Percentiles rank a stretch among this genome's conserved stretches.
These are phyloP conservation scores for Yamadazyma laniorum DNA, from an alignment of 805 yeast genomes.

Conservation along the genomic window DNA sequence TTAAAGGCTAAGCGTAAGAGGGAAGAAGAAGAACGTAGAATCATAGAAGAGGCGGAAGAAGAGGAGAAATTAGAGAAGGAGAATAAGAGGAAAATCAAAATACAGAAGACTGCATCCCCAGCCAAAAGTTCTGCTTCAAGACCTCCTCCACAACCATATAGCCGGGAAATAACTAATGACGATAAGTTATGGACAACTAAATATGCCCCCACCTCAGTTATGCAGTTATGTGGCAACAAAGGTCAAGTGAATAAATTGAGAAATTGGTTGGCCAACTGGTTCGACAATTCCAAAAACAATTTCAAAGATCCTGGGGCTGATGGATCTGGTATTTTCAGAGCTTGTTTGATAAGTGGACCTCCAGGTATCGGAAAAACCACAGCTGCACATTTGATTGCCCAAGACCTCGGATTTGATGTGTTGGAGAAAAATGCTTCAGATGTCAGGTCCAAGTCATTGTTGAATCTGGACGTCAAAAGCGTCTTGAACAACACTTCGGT, in stretches of 20 bases:
- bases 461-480: slow-evolving; percentile 66
- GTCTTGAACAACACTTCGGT: slow-evolving; percentile 81
- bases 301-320: slow-evolving; percentile 60
- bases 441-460: slow-evolving; percentile 77
- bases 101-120: not conserved
- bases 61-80: slow-evolving; percentile 31
- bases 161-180: slow-evolving; percentile 43
- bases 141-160: slow-evolving; percentile 18
- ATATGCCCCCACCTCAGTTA: slow-evolving; percentile 77
- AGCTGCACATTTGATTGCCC: slow-evolving; percentile 74
- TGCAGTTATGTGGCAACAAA: slow-evolving; percentile 90
- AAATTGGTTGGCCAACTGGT: slow-evolving; percentile 81
- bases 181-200: slow-evolving; percentile 89
- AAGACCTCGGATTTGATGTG: slow-evolving; percentile 66
- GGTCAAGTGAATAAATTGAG: slow-evolving; percentile 63
- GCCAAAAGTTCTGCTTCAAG: slow-evolving; percentile 2
- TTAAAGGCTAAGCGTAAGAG: slow-evolving; percentile 67
- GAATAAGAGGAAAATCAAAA: slow-evolving; percentile 7
- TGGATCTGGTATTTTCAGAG: slow-evolving; percentile 69
- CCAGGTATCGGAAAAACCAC: slow-evolving; percentile 87
- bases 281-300: slow-evolving; percentile 49
- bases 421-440: slow-evolving; percentile 85
- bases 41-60: slow-evolving; percentile 51
- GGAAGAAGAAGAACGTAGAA: slow-evolving; percentile 61
- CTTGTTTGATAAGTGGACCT: slow-evolving; percentile 84